Conservation (phyloP, 2,329 filamentous ascomycete species). For the Penicillium psychrosexuale region DNA sequence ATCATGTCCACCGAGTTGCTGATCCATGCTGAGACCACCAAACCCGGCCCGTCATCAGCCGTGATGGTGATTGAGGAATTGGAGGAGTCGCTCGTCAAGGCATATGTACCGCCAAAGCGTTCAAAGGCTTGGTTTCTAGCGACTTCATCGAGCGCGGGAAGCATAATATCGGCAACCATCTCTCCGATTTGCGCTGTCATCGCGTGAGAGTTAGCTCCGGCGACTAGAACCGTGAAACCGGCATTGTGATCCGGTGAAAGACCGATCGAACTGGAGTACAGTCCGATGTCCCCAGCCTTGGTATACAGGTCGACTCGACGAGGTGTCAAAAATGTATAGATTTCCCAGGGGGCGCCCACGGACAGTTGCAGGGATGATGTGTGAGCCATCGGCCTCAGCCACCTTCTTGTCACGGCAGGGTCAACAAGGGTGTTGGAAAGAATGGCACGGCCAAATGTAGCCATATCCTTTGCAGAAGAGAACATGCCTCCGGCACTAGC, state of each 20-base stretch:
- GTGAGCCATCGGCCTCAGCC: slow-evolving; percentile 44
- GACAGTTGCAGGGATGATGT: slow-evolving; percentile 39
- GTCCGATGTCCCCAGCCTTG: slow-evolving; percentile 26
- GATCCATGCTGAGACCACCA: slow-evolving; percentile 19
- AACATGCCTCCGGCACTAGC: slow-evolving; percentile 45
- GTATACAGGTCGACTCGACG: slow-evolving; percentile 25
- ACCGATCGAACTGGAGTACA: slow-evolving; percentile 24
- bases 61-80: slow-evolving; percentile 21
- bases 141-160: slow-evolving; percentile 21
- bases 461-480: slow-evolving; percentile 45
- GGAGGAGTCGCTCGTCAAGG: not conserved
- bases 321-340: slow-evolving; percentile 22
- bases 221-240: slow-evolving; percentile 24
- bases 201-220: slow-evolving; percentile 13
- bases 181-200: slow-evolving; percentile 12
- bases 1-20: slow-evolving; percentile 22
- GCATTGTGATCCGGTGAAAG: slow-evolving; percentile 27
- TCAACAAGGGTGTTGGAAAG: slow-evolving; percentile 39
- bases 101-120: slow-evolving; percentile 22
- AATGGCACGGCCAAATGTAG: slow-evolving; percentile 45
- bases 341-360: slow-evolving; percentile 48
- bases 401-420: slow-evolving; percentile 39
- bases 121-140: slow-evolving; percentile 21
- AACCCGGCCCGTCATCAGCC: slow-evolving; percentile 20
- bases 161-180: slow-evolving; percentile 13